Base-by-base conservation (phyloP, 306 rosid species). In the Lathyrus tuberosus region DNA sequence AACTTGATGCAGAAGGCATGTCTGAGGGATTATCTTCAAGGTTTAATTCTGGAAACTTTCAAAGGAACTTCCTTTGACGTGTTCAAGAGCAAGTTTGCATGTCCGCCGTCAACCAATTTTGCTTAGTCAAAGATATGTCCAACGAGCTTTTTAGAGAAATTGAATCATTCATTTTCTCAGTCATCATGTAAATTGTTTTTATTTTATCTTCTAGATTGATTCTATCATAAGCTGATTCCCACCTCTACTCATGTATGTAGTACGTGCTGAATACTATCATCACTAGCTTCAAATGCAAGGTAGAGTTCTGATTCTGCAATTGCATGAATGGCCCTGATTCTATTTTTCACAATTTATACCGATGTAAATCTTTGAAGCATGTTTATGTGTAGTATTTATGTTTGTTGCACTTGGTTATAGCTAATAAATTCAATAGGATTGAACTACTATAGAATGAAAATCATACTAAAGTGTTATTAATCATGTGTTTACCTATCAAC, bases 1-100 rank as follows among this genome's bases (percentile, higher is more conserved):
- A 87, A 26, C 37, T 94, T 8, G 97, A 94, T 83, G 60, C 90
- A 3, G 84, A 88, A 65, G 76, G 82, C 88, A 90, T 87, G 96
- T 12, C 83, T 63, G 65, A 87, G 70, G 96, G 84, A 52, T 81
- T 94, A 60, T 59, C 90, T 16, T 94, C 97, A 6, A 85, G 89
- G 83, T 94, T 94, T 84, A 86, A 97, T 35, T 80, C 92, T 6
- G 95, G 94, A 77, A 78, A 66, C 17, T 81, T 84, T 43, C 92
- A 94, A 79, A 90, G 97, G 78, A 94, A 75, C 76, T 94, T 94
- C 80, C 98, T 94, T 12, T 94, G 85, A 81, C 57, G 42, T 10
- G 61, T 28, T 20, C 5, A 14, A 40, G 67, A 59, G 68, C 9
- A 47, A 65, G 71, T 12, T 41, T 10, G 5, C 35, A 10, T 62